Conservation (phyloP, 1,284 basidiomycete genomes). For the Uromyces viciae-fabae region DNA sequence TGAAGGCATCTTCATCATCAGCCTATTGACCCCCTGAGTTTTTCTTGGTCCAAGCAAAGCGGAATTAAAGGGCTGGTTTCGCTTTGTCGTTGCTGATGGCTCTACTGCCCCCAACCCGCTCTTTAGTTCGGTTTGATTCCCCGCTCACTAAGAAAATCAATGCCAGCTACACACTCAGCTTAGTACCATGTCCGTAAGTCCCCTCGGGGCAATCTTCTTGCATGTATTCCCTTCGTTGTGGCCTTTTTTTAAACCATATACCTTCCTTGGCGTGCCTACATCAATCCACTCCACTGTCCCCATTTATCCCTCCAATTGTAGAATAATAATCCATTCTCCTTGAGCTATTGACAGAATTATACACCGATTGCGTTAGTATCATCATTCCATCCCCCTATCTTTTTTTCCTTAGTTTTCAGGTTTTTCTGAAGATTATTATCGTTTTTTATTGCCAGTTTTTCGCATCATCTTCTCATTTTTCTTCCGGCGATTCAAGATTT, state of each 20-base stretch:
- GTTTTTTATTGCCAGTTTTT: slow-evolving; percentile 4
- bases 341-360: slow-evolving; percentile 35
- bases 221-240: slow-evolving; percentile 2
- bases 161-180: slow-evolving; percentile 29
- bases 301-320: slow-evolving; percentile 4
- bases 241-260: background rate
- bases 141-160: slow-evolving; percentile 20
- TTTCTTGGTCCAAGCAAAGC: background rate
- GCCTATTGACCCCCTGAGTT: slow-evolving; percentile 25
- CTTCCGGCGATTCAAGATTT: slow-evolving; percentile 38
- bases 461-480: background rate
- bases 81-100: slow-evolving; percentile 15
- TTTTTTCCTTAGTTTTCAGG: slow-evolving; percentile 8
- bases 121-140: slow-evolving; percentile 32
- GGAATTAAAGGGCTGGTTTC: slow-evolving; percentile 39
- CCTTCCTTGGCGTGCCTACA: slow-evolving; percentile 17
- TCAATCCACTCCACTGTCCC: background rate
- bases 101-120: slow-evolving; percentile 30
- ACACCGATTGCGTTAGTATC: slow-evolving; percentile 7
- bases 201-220: slow-evolving; percentile 39
- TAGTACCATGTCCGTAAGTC: slow-evolving; percentile 31
- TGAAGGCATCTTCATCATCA: slow-evolving; percentile 39
- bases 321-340: slow-evolving; percentile 1
- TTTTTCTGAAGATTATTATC: slow-evolving; percentile 17
- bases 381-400: slow-evolving; percentile 31